Percentiles rank a stretch among this genome's conserved stretches.
Evolutionary conservation across 352 stramenopile species (phyloP).

Genomic region (Phytophthora pluvialis): DNA sequence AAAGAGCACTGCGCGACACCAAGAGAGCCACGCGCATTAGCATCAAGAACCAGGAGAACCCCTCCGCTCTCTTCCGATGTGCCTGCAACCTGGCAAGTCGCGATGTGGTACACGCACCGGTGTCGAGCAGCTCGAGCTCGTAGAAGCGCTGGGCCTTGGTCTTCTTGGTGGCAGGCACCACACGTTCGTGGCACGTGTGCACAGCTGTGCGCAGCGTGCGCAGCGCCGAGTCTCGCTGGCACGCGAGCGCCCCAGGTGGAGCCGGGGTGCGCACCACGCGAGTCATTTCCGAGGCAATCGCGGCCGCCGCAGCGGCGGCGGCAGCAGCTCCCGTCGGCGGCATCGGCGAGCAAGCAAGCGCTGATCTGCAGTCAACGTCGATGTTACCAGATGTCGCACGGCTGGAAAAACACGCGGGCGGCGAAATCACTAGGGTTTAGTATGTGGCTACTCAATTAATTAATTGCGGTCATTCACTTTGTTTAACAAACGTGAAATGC

Average conservation of each 20-base stretch:
- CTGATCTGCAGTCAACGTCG: neutral
- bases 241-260: conserved; percentile 58
- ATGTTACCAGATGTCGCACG: conserved; percentile 17
- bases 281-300: conserved; percentile 10
- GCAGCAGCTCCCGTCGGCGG: conserved; percentile 27
- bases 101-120: conserved; percentile 31
- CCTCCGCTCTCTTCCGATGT: neutral
- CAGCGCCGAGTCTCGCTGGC: conserved; percentile 72
- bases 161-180: conserved; percentile 41
- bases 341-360: conserved; percentile 23
- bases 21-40: conserved; percentile 23
- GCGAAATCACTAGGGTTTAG: conserved; percentile 8
- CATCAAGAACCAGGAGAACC: conserved; percentile 4
- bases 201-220: conserved; percentile 56
- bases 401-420: conserved; percentile 15
- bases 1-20: conserved; percentile 69
- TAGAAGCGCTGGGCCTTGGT: conserved; percentile 48
- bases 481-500: neutral
- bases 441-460: neutral
- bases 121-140: conserved; percentile 75
- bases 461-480: neutral
- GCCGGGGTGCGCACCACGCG: conserved; percentile 23
- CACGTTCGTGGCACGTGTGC: conserved; percentile 40
- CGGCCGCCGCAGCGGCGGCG: conserved; percentile 23
- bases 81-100: neutral